These are phyloP conservation scores for Cinnamomum micranthum DNA, from an alignment of 164 flowering plant genomes.

Conservation along the genomic window DNA sequence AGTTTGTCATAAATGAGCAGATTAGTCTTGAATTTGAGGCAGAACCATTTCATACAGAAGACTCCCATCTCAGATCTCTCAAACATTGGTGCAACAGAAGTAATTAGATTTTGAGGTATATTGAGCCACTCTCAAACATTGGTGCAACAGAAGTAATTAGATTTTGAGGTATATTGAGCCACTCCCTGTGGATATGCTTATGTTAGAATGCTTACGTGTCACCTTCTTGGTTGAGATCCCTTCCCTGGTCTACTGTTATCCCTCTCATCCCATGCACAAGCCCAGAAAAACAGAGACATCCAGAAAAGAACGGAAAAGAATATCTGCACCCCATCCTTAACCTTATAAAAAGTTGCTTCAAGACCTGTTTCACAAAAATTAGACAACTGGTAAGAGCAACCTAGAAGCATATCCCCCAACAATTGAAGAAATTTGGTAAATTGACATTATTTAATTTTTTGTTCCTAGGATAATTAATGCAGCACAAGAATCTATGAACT, in stretches of 20 bases:
- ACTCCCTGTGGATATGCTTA: neutral
- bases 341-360: conserved; percentile 11
- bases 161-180: neutral
- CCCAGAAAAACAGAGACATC: conserved; percentile 93
- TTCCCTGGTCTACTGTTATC: conserved; percentile 41
- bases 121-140: neutral
- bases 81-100: neutral
- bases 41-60: neutral
- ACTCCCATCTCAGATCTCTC: neutral
- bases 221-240: conserved; percentile 24
- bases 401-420: too few relatives aligned
- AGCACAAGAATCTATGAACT: too few relatives aligned
- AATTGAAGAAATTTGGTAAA: too few relatives aligned
- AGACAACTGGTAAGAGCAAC: too few relatives aligned
- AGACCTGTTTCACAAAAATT: conserved; percentile 12
- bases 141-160: neutral
- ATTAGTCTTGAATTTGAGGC: neutral
- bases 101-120: neutral
- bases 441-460: too few relatives aligned
- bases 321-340: conserved; percentile 56
- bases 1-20: neutral
- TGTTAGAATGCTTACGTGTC: neutral
- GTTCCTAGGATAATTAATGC: too few relatives aligned
- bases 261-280: conserved; percentile 62
- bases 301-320: conserved; percentile 82